phyloP scores from a whole-genome alignment of 225 moss, liverwort and hornwort genomes.

The Sphagnum contortum region DNA sequence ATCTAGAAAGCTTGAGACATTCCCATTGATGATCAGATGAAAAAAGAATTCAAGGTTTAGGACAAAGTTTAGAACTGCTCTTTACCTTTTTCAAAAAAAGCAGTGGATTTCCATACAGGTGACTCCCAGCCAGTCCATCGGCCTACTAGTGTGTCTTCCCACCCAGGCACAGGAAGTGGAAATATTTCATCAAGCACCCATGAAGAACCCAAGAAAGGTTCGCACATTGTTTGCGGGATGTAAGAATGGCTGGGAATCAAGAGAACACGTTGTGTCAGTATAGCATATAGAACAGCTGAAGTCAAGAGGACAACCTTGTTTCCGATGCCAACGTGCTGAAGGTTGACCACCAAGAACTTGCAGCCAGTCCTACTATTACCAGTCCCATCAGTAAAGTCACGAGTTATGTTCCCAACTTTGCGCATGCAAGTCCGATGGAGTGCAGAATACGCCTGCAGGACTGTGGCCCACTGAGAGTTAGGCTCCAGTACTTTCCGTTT shows the following conservation, averaged over 20 bases:
- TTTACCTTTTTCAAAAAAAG: conserved; percentile 21
- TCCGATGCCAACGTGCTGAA: conserved; percentile 45
- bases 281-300: conserved; percentile 51
- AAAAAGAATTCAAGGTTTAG: no score
- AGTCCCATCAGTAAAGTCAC: conserved; percentile 17
- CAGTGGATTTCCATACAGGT: conserved; percentile 33
- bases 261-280: conserved; percentile 54
- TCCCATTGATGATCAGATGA: no score
- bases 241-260: conserved; percentile 21
- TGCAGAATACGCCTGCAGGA: conserved; percentile 29
- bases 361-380: conserved; percentile 30
- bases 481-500: conserved; percentile 15
- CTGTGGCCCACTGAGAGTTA: conserved; percentile 29
- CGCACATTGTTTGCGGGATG: conserved; percentile 40
- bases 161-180: conserved; percentile 26
- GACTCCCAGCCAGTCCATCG: conserved; percentile 28
- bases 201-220: conserved; percentile 59
- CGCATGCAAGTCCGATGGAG: conserved; percentile 44
- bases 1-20: no score
- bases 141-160: conserved; percentile 24
- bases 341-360: conserved; percentile 52
- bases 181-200: conserved; percentile 59
- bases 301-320: conserved; percentile 46
- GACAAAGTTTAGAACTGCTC: no score
- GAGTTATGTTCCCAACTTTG: conserved; percentile 23